Conservation (phyloP, 768 basidiomycete species). For the Asterophora parasitica region DNA sequence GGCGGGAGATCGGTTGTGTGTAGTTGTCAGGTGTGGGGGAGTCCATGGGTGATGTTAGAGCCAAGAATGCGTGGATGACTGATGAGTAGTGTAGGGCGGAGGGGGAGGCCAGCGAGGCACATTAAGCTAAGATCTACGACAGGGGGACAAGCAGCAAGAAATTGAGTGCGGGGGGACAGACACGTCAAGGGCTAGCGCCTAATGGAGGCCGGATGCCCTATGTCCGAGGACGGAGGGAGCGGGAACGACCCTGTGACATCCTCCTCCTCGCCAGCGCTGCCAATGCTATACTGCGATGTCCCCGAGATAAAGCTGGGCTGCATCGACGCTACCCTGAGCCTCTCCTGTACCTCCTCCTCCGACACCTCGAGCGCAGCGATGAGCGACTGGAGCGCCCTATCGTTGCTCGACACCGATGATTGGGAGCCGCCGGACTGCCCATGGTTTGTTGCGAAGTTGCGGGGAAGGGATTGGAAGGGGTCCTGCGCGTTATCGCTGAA, state of each 20-base stretch:
- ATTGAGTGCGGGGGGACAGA: slow-evolving; percentile 1
- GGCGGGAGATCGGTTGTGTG: too few species aligned
- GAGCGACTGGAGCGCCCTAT: slow-evolving; percentile 58
- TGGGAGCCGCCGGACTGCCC: slow-evolving; percentile 25
- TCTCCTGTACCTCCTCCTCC: slow-evolving; percentile 40
- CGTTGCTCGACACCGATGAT: slow-evolving; percentile 39
- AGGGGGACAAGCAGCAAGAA: neutral
- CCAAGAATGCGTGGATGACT: too few species aligned
- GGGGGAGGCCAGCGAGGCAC: neutral
- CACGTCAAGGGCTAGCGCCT: neutral
- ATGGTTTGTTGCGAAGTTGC: slow-evolving; percentile 28
- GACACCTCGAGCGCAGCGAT: slow-evolving; percentile 60
- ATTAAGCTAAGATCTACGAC: slow-evolving; percentile 6
- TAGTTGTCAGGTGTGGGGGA: too few species aligned
- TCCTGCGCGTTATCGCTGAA: slow-evolving; percentile 28
- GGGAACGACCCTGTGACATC: slow-evolving; percentile 37
- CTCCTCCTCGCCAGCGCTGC: slow-evolving; percentile 27
- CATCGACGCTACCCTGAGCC: slow-evolving; percentile 54
- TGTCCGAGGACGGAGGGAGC: slow-evolving; percentile 27
- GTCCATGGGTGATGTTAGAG: too few species aligned
- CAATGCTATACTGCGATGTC: slow-evolving; percentile 29
- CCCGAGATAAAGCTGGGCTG: slow-evolving; percentile 45
- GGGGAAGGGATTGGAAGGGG: slow-evolving; percentile 35
- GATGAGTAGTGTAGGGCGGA: too few species aligned
- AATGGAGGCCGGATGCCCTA: slow-evolving; percentile 6